Evolutionary conservation across 305 asterid genomes (phyloP), one percentile per base, ranked within the genome.

Genomic region (Rubia occidens): DNA sequence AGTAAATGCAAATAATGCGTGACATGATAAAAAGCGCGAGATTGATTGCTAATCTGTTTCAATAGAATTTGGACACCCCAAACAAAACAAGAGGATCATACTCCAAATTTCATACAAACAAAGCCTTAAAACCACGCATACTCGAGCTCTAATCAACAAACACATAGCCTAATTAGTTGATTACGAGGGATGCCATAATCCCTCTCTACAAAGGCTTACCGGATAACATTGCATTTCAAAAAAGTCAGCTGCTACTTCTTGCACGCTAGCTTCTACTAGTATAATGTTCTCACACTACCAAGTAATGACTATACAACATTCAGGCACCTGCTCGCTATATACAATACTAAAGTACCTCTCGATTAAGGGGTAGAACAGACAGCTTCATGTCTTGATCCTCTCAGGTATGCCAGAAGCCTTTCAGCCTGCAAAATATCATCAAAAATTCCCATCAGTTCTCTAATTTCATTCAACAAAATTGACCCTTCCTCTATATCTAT

Each of bases 361-460:
- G 81, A 85, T 53, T 53, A 53, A 35, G 96, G 87, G 65, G 87
- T 85, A 63, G 91, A 88, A 26, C 88, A 78, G 59, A 90, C 89
- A 80, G 92, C 96, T 80, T 86, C 97, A 49, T 85, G 95, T 63
- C 98, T 90, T 70, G 95, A 86, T 78, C 91, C 98, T 81, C 98
- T 87, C 88, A 94, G 83, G 86, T 84, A 87, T 70, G 83, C 91
- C 39, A 94, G 95, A 74, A 94, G 93, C 49, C 85, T 87, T 76
- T 94, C 98, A 68, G 96, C 97, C 98, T 94, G 95, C 75, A 79
- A 82, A 76, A 74, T 79, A 60, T 14, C 29, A 61, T 56, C 14
- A 55, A 60, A 49, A 20, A 53, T 17, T 53, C 55, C n/a, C 29
- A 64, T 68, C 64, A 53, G 3, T 53, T 53, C 24, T 59, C 70